Conservation (phyloP, 768 basidiomycete genomes). For the Suillus paluster region DNA sequence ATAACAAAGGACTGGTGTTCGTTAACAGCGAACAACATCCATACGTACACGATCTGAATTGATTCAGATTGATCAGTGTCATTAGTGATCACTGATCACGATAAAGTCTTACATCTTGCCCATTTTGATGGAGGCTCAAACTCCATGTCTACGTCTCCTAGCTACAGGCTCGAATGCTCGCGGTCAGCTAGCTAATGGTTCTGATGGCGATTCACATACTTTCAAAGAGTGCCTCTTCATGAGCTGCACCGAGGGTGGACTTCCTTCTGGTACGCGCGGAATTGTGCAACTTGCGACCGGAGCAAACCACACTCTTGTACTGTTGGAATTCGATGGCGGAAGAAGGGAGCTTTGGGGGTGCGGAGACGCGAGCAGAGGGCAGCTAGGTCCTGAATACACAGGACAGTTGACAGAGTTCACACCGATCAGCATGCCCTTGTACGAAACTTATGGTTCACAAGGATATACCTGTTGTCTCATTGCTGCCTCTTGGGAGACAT, state of each 20-base stretch:
- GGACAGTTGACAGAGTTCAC: slow-evolving; percentile 42
- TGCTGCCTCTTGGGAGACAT: slow-evolving; percentile 84
- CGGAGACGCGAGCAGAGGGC: slow-evolving; percentile 73
- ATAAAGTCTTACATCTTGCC: background rate
- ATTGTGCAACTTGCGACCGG: slow-evolving; percentile 66
- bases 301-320: slow-evolving; percentile 78
- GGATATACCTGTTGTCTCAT: slow-evolving; percentile 54
- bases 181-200: slow-evolving; percentile 50
- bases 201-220: slow-evolving; percentile 41
- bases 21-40: background rate
- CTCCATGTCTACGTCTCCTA: slow-evolving; percentile 26
- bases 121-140: background rate
- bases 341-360: slow-evolving; percentile 66
- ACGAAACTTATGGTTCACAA: slow-evolving; percentile 33
- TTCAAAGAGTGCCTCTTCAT: slow-evolving; percentile 45
- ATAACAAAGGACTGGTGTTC: too few species aligned
- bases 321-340: slow-evolving; percentile 48
- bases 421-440: slow-evolving; percentile 47
- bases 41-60: background rate
- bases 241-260: slow-evolving; percentile 18
- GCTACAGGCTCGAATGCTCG: slow-evolving; percentile 54
- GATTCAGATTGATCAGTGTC: background rate
- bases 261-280: slow-evolving; percentile 27
- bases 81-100: background rate
- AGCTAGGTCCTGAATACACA: slow-evolving; percentile 60